Conservation (phyloP, 2,329 filamentous ascomycete genomes). For the Didymella glomerata region DNA sequence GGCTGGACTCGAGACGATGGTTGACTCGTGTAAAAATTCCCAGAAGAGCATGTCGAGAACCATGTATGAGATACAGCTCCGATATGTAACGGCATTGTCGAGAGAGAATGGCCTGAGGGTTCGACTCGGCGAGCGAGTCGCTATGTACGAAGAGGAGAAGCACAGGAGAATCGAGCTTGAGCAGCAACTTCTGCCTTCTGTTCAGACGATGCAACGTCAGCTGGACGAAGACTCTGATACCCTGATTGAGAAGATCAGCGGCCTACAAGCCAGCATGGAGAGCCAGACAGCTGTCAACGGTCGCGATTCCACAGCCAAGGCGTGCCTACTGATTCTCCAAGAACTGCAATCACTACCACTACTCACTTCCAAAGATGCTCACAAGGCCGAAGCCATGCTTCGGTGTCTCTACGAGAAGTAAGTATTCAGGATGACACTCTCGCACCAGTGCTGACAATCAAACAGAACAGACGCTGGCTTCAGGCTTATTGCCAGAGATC, state of each 20-base stretch:
- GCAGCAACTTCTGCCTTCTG: slow-evolving; percentile 26
- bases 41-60: slow-evolving; percentile 25
- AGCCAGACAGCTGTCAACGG: slow-evolving; percentile 3
- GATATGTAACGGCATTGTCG: slow-evolving; percentile 23
- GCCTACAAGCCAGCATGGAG: slow-evolving; percentile 13
- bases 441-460: neutral
- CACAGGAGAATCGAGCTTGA: slow-evolving; percentile 33
- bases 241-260: slow-evolving; percentile 17
- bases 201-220: slow-evolving; percentile 29
- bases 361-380: slow-evolving; percentile 32
- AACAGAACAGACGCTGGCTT: slow-evolving; percentile 21
- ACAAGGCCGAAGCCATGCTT: slow-evolving; percentile 37
- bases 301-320: slow-evolving; percentile 18
- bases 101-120: slow-evolving; percentile 25
- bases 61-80: slow-evolving; percentile 29
- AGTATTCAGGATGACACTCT: neutral
- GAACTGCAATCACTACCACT: slow-evolving; percentile 26
- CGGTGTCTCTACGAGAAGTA: slow-evolving; percentile 34
- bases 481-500: slow-evolving; percentile 12
- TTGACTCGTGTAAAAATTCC: slow-evolving; percentile 23
- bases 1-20: slow-evolving; percentile 21
- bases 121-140: slow-evolving; percentile 22
- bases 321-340: slow-evolving; percentile 32
- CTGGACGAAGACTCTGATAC: slow-evolving; percentile 25
- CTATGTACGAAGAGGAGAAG: slow-evolving; percentile 33